Evolutionary conservation across 306 rosid species (phyloP).

Genomic region (Senna siamea): DNA sequence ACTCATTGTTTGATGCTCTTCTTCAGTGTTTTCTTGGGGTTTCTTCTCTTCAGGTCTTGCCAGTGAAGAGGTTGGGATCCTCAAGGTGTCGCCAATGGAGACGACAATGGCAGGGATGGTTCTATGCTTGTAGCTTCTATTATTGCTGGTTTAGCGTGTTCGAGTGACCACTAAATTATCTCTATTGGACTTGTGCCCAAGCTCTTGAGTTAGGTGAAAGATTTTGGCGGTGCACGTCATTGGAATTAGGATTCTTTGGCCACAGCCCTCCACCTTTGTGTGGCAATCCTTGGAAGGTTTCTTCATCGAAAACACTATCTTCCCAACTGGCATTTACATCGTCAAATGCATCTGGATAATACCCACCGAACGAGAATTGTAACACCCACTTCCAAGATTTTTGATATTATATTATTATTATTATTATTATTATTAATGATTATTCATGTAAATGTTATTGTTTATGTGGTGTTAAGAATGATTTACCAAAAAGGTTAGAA

Average conservation of each 20-base stretch:
- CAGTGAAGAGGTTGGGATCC: slow-evolving; percentile 74
- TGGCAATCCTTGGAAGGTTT: slow-evolving; percentile 74
- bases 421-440: no score
- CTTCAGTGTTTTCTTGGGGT: slow-evolving; percentile 51
- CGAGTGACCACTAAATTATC: slow-evolving; percentile 81
- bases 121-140: slow-evolving; percentile 80
- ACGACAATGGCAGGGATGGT: slow-evolving; percentile 87
- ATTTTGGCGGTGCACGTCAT: slow-evolving; percentile 80
- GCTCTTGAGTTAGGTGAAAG: slow-evolving; percentile 78
- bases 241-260: slow-evolving; percentile 86
- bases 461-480: no score
- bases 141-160: slow-evolving; percentile 74
- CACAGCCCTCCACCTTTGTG: slow-evolving; percentile 91
- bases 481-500: no score
- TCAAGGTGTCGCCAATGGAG: slow-evolving; percentile 70
- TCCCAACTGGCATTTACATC: not conserved
- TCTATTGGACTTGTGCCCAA: slow-evolving; percentile 81
- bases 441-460: no score
- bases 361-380: slow-evolving; percentile 44
- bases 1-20: slow-evolving; percentile 52
- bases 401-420: no score
- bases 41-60: slow-evolving; percentile 67
- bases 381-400: no score
- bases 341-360: slow-evolving; percentile 44
- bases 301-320: slow-evolving; percentile 25